A percentile compares a stretch with the other conserved stretches of the same genome.
Evolutionary conservation across 768 basidiomycete genomes (phyloP).

Genomic region (Phylloporus sp.): DNA sequence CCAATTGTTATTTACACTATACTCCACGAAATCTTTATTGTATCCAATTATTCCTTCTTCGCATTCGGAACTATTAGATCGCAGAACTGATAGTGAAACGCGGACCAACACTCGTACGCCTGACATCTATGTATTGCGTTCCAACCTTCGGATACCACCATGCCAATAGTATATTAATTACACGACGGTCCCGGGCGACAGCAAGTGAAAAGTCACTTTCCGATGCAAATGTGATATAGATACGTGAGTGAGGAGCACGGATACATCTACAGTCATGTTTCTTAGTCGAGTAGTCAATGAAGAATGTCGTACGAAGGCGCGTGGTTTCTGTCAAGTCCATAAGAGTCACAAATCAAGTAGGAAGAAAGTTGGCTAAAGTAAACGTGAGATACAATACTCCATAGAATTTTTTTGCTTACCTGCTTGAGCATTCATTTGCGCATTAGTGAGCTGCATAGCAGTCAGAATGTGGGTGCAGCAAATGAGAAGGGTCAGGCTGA

Average conservation of each 20-base stretch:
- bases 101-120: not conserved
- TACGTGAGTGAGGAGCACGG: constrained; percentile 25
- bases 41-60: constrained; percentile 15
- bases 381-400: constrained; percentile 4
- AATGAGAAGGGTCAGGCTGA: constrained; percentile 24
- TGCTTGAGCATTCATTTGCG: constrained; percentile 57
- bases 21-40: constrained; percentile 22
- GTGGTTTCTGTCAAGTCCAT: constrained; percentile 4
- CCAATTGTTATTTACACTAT: constrained; percentile 13
- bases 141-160: not conserved
- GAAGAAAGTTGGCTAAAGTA: constrained; percentile 54
- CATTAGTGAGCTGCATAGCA: constrained; percentile 33
- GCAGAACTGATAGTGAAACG: constrained; percentile 2
- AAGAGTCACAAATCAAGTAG: constrained; percentile 40
- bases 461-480: not conserved
- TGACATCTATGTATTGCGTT: constrained; percentile 2
- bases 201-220: constrained; percentile 17
- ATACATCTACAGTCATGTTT: constrained; percentile 22
- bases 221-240: constrained; percentile 29
- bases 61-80: constrained; percentile 10
- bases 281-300: constrained; percentile 13
- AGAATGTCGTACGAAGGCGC: constrained; percentile 7
- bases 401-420: constrained; percentile 40
- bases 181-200: constrained; percentile 12
- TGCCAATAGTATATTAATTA: constrained; percentile 28